A percentile compares a stretch with the other conserved stretches of the same genome.
Conservation (phyloP, 2,329 filamentous ascomycete genomes). For the Xylariaceae sp. region DNA sequence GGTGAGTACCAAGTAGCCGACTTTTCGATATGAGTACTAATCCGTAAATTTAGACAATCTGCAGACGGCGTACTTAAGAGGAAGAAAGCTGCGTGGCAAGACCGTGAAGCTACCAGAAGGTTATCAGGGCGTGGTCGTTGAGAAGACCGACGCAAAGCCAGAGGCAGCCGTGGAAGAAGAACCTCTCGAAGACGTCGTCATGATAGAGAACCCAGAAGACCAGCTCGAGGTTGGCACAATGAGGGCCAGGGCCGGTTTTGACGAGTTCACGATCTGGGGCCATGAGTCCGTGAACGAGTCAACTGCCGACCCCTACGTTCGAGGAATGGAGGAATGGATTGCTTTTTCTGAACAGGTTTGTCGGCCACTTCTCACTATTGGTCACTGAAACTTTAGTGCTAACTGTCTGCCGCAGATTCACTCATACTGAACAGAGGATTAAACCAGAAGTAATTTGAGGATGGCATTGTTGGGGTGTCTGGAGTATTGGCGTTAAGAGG, state of each 20-base stretch:
- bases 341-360: slow-evolving; percentile 61
- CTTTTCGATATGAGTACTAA: slow-evolving; percentile 5
- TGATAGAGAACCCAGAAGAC: slow-evolving; percentile 42
- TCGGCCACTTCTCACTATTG: not conserved
- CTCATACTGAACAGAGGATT: slow-evolving; percentile 31
- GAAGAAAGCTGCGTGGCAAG: slow-evolving; percentile 70
- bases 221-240: slow-evolving; percentile 50
- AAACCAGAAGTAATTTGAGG: not conserved
- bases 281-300: slow-evolving; percentile 64
- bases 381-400: slow-evolving; percentile 11
- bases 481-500: not conserved
- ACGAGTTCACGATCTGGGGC: slow-evolving; percentile 75
- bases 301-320: slow-evolving; percentile 63
- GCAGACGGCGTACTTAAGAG: slow-evolving; percentile 65
- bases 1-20: slow-evolving; percentile 35
- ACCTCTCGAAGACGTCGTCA: slow-evolving; percentile 36
- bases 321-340: slow-evolving; percentile 77
- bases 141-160: slow-evolving; percentile 38
- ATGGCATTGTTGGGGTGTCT: not conserved
- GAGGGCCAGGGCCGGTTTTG: slow-evolving; percentile 62
- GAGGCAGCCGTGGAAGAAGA: slow-evolving; percentile 26
- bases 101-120: slow-evolving; percentile 61
- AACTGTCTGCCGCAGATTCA: slow-evolving; percentile 31
- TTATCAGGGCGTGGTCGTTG: slow-evolving; percentile 61
- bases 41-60: slow-evolving; percentile 41